phyloP scores from a whole-genome alignment of 768 basidiomycete species.

The Naganishia friedmannii region DNA sequence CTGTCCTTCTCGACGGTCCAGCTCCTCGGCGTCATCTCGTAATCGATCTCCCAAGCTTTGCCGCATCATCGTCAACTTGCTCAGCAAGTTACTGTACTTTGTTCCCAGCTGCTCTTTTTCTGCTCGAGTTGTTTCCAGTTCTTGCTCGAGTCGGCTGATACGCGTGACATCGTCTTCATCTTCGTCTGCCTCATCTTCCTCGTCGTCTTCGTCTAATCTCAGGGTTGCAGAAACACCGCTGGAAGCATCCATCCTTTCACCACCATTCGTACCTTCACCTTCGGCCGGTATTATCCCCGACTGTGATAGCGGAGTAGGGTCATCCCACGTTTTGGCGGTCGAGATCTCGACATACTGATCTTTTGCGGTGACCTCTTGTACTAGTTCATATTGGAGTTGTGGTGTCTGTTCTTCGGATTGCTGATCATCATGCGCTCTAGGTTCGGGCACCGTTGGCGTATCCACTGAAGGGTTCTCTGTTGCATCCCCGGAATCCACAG shows the following conservation, averaged over 20 bases:
- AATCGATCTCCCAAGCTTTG: slow-evolving; percentile 89
- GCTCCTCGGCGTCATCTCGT: slow-evolving; percentile 96
- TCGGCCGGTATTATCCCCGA: slow-evolving; percentile 4
- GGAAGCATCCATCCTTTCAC: not conserved
- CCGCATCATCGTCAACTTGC: slow-evolving; percentile 88
- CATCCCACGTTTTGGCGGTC: not conserved
- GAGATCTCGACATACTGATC: not conserved
- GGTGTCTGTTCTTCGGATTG: too few species aligned
- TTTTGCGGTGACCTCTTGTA: not conserved
- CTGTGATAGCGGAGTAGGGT: not conserved
- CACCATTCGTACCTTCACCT: not conserved
- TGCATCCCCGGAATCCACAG: not conserved
- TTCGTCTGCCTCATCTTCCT: slow-evolving; percentile 17
- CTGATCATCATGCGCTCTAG: not conserved
- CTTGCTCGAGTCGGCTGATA: slow-evolving; percentile 61
- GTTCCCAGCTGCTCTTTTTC: slow-evolving; percentile 84
- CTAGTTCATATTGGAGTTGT: not conserved
- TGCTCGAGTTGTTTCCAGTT: slow-evolving; percentile 69
- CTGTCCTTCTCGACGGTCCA: slow-evolving; percentile 83
- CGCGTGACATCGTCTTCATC: slow-evolving; percentile 24
- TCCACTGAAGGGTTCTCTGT: not conserved
- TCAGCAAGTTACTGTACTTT: slow-evolving; percentile 80
- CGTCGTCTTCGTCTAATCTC: not conserved
- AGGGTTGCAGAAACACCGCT: not conserved
- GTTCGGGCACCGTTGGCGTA: not conserved